phyloP scores from a whole-genome alignment of 2,329 filamentous ascomycete genomes.

The Hirsutella thompsonii region DNA sequence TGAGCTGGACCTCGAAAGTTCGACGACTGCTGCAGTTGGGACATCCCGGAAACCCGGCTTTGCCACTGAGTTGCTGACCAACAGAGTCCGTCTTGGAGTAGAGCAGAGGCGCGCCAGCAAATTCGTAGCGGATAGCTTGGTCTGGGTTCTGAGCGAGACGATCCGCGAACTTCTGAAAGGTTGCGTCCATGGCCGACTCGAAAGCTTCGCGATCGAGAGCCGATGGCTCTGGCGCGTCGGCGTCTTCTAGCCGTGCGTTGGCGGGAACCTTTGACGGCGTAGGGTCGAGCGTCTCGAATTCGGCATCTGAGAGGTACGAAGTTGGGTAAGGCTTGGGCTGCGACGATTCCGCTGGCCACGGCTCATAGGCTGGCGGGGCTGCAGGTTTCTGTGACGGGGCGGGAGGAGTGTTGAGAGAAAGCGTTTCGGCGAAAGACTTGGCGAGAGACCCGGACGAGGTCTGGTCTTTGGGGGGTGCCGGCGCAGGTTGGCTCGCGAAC shows the following conservation, averaged over 20 bases:
- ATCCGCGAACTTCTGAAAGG: constrained; percentile 72
- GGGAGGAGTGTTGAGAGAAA: constrained; percentile 53
- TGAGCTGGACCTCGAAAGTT: constrained; percentile 85
- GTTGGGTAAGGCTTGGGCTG: constrained; percentile 62
- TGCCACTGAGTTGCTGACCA: constrained; percentile 45
- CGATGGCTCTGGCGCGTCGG: constrained; percentile 24
- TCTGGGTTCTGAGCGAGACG: constrained; percentile 69
- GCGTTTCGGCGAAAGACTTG: constrained; percentile 59
- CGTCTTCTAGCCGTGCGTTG: constrained; percentile 29
- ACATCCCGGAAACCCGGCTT: constrained; percentile 56
- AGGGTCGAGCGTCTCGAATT: constrained; percentile 75
- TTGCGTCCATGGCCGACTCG: constrained; percentile 61
- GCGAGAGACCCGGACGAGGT: constrained; percentile 26
- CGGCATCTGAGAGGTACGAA: constrained; percentile 74
- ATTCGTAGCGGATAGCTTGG: constrained; percentile 73
- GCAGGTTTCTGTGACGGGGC: constrained; percentile 5
- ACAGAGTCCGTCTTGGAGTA: constrained; percentile 69
- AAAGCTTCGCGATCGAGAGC: constrained; percentile 57
- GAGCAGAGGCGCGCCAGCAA: constrained; percentile 57
- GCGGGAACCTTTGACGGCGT: constrained; percentile 35
- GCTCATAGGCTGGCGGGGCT: constrained; percentile 34
- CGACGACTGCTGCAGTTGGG: constrained; percentile 60
- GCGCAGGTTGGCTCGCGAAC: constrained; percentile 12
- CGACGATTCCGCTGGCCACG: constrained; percentile 58
- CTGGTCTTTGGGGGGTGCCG: constrained; percentile 9